Evolutionary conservation across 2,329 filamentous ascomycete genomes (phyloP).

Genomic region (Diaporthe longicolla): DNA sequence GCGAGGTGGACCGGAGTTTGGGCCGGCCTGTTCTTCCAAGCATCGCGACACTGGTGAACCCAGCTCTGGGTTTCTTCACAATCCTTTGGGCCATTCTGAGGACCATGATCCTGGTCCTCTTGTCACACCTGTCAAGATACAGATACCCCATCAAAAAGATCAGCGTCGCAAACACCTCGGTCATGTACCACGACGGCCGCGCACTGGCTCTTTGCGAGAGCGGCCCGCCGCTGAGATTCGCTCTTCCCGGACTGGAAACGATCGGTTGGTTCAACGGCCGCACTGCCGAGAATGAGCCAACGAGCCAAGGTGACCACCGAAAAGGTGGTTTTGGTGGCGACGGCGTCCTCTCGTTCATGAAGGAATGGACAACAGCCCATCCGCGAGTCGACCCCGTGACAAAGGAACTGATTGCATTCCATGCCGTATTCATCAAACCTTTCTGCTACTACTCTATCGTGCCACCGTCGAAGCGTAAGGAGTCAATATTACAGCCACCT

Average conservation of each 20-base stretch:
- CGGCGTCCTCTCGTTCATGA: conserved; percentile 72
- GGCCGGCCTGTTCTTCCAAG: conserved; percentile 74
- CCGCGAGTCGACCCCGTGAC: conserved; percentile 76
- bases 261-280: conserved; percentile 79
- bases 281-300: conserved; percentile 65
- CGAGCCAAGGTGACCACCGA: conserved; percentile 24
- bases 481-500: conserved; percentile 29
- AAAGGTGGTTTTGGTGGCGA: conserved; percentile 64
- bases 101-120: conserved; percentile 69
- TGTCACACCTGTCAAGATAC: conserved; percentile 71
- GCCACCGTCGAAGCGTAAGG: conserved; percentile 36
- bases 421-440: conserved; percentile 74
- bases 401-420: conserved; percentile 77
- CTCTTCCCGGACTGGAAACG: conserved; percentile 75
- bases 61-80: conserved; percentile 64
- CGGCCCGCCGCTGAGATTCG: conserved; percentile 76
- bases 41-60: conserved; percentile 76
- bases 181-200: conserved; percentile 77
- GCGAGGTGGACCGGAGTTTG: conserved; percentile 52
- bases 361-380: conserved; percentile 79
- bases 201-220: conserved; percentile 80
- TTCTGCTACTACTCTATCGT: conserved; percentile 76
- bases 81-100: conserved; percentile 68
- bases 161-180: conserved; percentile 77
- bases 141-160: conserved; percentile 73